Evolutionary conservation across 2,329 filamentous ascomycete species (phyloP).

Genomic region (Shiraia bambusicola): DNA sequence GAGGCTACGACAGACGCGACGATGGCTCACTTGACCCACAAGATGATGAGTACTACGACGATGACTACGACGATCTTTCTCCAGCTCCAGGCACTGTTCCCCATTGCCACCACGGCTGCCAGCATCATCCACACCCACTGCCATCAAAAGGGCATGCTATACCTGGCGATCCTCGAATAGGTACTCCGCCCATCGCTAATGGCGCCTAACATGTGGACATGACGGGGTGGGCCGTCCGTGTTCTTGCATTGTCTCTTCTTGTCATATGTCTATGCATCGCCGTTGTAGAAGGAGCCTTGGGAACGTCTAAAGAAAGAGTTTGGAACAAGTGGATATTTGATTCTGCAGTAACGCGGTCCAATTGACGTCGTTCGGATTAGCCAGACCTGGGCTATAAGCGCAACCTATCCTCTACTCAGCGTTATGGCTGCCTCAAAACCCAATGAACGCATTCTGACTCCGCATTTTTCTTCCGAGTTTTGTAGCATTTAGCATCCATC

Average conservation of each 20-base stretch:
- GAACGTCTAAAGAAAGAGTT: not conserved
- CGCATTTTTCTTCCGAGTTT: not conserved
- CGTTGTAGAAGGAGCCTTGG: conserved; percentile 20
- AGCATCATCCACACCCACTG: conserved; percentile 31
- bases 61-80: conserved; percentile 39
- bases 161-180: conserved; percentile 27
- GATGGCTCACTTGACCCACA: conserved; percentile 35
- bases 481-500: not conserved
- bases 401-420: not conserved
- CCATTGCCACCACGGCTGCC: conserved; percentile 37
- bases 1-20: conserved; percentile 37
- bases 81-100: conserved; percentile 11
- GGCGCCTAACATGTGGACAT: conserved; percentile 40
- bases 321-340: conserved; percentile 8
- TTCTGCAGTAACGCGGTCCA: not conserved
- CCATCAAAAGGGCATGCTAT: conserved; percentile 23
- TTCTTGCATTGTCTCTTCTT: conserved; percentile 39
- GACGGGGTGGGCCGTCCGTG: conserved; percentile 45
- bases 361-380: not conserved
- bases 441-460: not conserved
- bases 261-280: conserved; percentile 31
- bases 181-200: conserved; percentile 25
- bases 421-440: not conserved
- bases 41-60: conserved; percentile 42
- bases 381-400: no score